These are phyloP conservation scores for Kalmusia sp. DNA, from an alignment of 2,329 filamentous ascomycete genomes.

Conservation along the genomic window DNA sequence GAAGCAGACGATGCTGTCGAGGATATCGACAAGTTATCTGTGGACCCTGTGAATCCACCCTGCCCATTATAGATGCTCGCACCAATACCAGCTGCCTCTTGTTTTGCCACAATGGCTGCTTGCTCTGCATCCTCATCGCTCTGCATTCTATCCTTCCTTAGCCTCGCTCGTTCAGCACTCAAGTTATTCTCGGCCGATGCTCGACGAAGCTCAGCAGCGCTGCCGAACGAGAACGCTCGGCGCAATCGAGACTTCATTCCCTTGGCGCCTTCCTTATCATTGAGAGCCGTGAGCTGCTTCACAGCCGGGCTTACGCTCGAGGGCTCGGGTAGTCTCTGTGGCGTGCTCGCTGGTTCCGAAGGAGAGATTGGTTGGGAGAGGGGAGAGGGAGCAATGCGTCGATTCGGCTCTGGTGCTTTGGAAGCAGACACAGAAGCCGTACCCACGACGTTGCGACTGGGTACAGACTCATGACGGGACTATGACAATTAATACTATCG, in stretches of 20 bases:
- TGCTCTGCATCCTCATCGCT: constrained; percentile 86
- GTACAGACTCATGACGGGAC: constrained; percentile 31
- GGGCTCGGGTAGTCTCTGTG: constrained; percentile 19
- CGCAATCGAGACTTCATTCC: constrained; percentile 88
- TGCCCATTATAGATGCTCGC: constrained; percentile 91
- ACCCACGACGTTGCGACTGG: constrained; percentile 23
- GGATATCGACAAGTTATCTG: constrained; percentile 91
- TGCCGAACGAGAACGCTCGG: constrained; percentile 95
- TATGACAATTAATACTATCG: constrained; percentile 12
- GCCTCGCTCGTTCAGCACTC: constrained; percentile 59
- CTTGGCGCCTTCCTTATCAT: constrained; percentile 76
- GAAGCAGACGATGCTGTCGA: constrained; percentile 90
- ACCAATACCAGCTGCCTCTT: constrained; percentile 90
- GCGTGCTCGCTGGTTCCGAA: constrained; percentile 35
- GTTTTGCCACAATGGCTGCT: constrained; percentile 86
- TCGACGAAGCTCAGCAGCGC: constrained; percentile 85
- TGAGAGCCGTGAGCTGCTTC: constrained; percentile 85
- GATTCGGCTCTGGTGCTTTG: constrained; percentile 48
- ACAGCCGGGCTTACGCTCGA: constrained; percentile 70
- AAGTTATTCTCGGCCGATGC: constrained; percentile 70
- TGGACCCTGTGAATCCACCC: constrained; percentile 86
- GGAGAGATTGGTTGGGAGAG: constrained; percentile 54
- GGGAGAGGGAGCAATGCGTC: constrained; percentile 55
- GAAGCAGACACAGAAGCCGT: constrained; percentile 19
- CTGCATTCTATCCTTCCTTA: constrained; percentile 55